Base-by-base conservation (phyloP, 2,329 filamentous ascomycete genomes). In the Cucurbitaria berberidis region DNA sequence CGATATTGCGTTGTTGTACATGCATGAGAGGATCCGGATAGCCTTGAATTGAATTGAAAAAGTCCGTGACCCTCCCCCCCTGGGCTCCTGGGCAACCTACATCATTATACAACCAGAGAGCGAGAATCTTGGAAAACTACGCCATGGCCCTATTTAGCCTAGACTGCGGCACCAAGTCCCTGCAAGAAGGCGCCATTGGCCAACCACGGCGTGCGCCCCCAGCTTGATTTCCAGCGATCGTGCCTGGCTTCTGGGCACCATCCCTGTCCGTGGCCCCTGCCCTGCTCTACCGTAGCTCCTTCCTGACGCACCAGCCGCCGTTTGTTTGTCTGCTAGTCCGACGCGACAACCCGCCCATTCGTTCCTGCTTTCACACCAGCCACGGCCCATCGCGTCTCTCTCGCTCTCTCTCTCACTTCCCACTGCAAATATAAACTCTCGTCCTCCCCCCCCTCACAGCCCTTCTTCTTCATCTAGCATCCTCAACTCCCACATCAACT, bases 371-470 rank as follows among this genome's bases (percentile, higher is more conserved):
- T 47, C 57, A 53, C 48, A 47, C 56, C 60, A 62, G 60, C 60
- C 62, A 55, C 45, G 42, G 45, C 26, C 44, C 56, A 53, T 38
- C 56, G 44, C 49, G 26, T 18, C 36, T 26, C 26, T 16, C 8
- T 18, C 24, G 35, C 34, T 30, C 27, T 16, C 38, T n/a, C n/a
- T n/a, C n/a, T n/a, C n/a, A n/a, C n/a, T n/a, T n/a, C n/a, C n/a
- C n/a, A n/a, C n/a, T n/a, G n/a, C n/a, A n/a, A 46, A 36, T 22
- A 62, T 65, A 67, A 64, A 67, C 62, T 64, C 47, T 53, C 47
- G 38, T 40, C 2, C 29, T 16, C 16, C n/a, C 11, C 30, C 39
- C 30, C 43, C 48, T 16, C 43, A 13, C 30, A 16, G 34, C 38
- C 40, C 39, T 34, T 8, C 42, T 32, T 35, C 50, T 47, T 46